Evolutionary conservation across 2,329 filamentous ascomycete genomes (phyloP).

Genomic region (Colletotrichum tropicicola): DNA sequence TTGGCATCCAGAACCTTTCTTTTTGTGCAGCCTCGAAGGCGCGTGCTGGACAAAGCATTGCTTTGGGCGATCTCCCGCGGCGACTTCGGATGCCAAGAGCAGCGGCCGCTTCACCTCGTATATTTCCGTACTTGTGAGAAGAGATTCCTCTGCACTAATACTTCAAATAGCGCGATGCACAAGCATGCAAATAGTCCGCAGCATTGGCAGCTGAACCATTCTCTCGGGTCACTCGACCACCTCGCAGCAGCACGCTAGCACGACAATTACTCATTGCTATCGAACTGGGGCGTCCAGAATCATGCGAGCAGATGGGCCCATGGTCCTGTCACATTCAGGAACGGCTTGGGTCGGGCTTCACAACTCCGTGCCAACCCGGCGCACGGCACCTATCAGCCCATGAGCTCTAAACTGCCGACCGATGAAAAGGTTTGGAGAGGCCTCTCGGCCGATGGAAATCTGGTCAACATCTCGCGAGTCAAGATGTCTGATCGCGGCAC

Average conservation of each 20-base stretch:
- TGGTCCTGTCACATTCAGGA: not conserved
- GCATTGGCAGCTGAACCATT: not conserved
- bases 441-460: no score
- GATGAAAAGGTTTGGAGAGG: not conserved
- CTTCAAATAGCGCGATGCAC: not conserved
- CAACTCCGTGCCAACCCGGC: conserved; percentile 1
- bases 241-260: not conserved
- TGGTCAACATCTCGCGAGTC: not conserved
- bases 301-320: not conserved
- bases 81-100: not conserved
- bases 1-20: not conserved
- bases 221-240: not conserved
- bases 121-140: not conserved
- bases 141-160: not conserved
- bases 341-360: not conserved
- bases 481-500: conserved; percentile 1
- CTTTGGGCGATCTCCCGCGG: not conserved
- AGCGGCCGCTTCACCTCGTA: not conserved
- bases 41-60: not conserved
- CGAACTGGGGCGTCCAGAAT: not conserved
- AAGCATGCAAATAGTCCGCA: not conserved
- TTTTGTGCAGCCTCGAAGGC: not conserved
- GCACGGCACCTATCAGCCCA: not conserved
- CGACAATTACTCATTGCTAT: not conserved
- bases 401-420: not conserved